These are phyloP conservation scores for Botryosphaeria dothidea DNA, from an alignment of 2,329 filamentous ascomycete genomes.

Conservation along the genomic window DNA sequence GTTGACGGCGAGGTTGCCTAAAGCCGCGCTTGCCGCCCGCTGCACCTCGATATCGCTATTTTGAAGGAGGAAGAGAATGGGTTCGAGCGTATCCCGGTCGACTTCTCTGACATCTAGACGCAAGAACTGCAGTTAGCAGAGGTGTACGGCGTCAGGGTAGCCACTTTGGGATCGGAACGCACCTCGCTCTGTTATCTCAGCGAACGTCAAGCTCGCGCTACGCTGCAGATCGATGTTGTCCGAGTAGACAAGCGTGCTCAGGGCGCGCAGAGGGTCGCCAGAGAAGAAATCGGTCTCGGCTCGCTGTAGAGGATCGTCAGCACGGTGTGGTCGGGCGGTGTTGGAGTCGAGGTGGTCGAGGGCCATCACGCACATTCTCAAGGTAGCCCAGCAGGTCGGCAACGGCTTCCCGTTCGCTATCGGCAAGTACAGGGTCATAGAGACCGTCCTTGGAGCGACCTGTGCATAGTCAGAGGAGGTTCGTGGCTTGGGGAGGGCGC, in stretches of 20 bases:
- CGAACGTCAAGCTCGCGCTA: constrained; percentile 96
- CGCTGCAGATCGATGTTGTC: constrained; percentile 98
- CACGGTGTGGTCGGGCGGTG: constrained; percentile 16
- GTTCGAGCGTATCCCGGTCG: constrained; percentile 89
- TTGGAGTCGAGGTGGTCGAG: constrained; percentile 29
- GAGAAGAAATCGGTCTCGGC: constrained; percentile 98
- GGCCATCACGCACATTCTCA: constrained; percentile 73
- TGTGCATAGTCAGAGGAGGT: constrained; percentile 30
- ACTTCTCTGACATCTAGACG: constrained; percentile 91
- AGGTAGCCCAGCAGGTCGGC: constrained; percentile 93
- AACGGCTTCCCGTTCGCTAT: constrained; percentile 95
- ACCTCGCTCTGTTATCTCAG: constrained; percentile 98
- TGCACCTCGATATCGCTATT: constrained; percentile 97
- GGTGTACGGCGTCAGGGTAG: constrained; percentile 2
- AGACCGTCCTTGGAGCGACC: constrained; percentile 49
- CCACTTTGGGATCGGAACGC: constrained; percentile 28
- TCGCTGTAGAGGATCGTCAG: constrained; percentile 59
- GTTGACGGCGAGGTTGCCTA: constrained; percentile 96
- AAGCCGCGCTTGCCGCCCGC: constrained; percentile 88
- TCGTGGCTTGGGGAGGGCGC: constrained; percentile 1
- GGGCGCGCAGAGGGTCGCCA: constrained; percentile 86
- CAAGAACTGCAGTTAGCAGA: constrained; percentile 22
- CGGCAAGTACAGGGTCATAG: constrained; percentile 70
- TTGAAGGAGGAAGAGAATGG: constrained; percentile 91
- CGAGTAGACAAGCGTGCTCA: constrained; percentile 96